Percentiles rank a stretch among this genome's conserved stretches.
These are phyloP conservation scores for Agastache rugosa DNA, from an alignment of 257 asterid genomes.

Conservation along the genomic window DNA sequence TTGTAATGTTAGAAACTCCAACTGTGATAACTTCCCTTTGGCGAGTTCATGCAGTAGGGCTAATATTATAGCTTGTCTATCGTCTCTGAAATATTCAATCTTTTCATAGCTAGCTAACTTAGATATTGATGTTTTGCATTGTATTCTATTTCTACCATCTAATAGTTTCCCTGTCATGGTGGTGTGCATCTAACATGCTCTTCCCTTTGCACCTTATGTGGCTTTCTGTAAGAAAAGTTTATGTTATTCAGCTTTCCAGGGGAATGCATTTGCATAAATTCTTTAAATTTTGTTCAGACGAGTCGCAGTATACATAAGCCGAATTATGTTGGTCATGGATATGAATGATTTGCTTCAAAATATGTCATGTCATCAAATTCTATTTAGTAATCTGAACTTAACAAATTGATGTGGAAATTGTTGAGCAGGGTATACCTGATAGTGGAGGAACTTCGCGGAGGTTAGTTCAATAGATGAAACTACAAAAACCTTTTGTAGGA, in stretches of 20 bases:
- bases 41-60: not conserved
- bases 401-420: constrained; percentile 35
- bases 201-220: not conserved
- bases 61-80: not conserved
- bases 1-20: constrained; percentile 9
- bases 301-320: not conserved
- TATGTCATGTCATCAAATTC: constrained; percentile 5
- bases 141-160: constrained; percentile 1
- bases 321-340: constrained; percentile 14
- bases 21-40: not conserved
- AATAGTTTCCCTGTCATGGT: not conserved
- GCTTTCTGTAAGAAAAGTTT: constrained; percentile 6
- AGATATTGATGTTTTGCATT: not conserved
- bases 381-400: constrained; percentile 25
- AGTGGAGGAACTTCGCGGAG: constrained; percentile 46
- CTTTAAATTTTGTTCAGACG: constrained; percentile 1
- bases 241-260: constrained; percentile 8
- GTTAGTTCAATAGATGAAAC: constrained; percentile 47
- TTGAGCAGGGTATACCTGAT: constrained; percentile 57
- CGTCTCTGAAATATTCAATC: not conserved
- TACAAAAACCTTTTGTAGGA: not conserved
- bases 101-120: constrained; percentile 15
- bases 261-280: constrained; percentile 14
- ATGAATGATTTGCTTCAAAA: constrained; percentile 18
- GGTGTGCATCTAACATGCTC: constrained; percentile 11